Evolutionary conservation across 345 rosid species (phyloP), one percentile per base, ranked within the genome.

Genomic region (Rubroshorea leprosula): DNA sequence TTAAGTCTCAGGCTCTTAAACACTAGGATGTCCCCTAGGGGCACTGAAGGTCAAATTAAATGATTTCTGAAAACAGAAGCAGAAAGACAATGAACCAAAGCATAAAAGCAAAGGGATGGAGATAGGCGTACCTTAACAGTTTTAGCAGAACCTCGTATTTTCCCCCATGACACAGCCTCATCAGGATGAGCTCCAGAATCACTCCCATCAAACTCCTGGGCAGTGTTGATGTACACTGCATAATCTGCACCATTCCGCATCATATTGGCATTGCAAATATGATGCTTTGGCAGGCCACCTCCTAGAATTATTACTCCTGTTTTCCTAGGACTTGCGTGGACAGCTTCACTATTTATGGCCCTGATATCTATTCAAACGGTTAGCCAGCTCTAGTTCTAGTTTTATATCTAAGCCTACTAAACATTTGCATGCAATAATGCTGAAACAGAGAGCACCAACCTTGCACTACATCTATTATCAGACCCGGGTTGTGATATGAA

Each of bases 81-180:
- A 35, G n/a, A n/a, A n/a, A n/a, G n/a, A n/a, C n/a, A n/a, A n/a
- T n/a, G n/a, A n/a, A n/a, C 12, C 41, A 3, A 35, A 6, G 9
- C 1, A 6, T 0, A 49, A 31, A 16, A 25, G 24, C 7, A 13
- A 6, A 54, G 14, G 23, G 39, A 24, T 11, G 20, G 22, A 50
- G n/a, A 39, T 31, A n/a, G 5, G 22, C 64, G 17, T 64, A 87
- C 99, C 97, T 93, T 87, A 4, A 89, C 95, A 14, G 80, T 72
- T 77, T 80, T 87, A 50, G 99, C 99, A 14, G 90, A 85, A 19
- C 83, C 80, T 9, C 80, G 86, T 35, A 93, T 79, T 80, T 87
- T 85, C 54, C 97, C 99, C 97, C 97, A 87, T 0, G 97, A 93
- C 18, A 93, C 85, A 23, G 96, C 99, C 76, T 93, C 97, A 63